phyloP scores from a whole-genome alignment of 768 basidiomycete genomes.

The Erythrobasidium yunnanense region DNA sequence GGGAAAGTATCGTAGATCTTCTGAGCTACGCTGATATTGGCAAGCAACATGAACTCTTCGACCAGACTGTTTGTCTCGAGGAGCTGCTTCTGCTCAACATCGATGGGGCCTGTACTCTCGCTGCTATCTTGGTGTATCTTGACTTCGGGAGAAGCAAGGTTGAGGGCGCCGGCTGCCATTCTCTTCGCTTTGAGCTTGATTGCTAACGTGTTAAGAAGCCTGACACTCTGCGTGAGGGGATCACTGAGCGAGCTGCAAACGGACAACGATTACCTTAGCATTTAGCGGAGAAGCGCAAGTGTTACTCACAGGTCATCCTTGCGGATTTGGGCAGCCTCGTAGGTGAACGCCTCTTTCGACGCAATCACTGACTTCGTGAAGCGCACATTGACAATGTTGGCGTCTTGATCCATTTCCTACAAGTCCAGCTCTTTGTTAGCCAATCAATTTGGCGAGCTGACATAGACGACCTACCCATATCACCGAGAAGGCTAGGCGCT shows the following conservation, averaged over 20 bases:
- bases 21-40: conserved; percentile 83
- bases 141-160: conserved; percentile 94
- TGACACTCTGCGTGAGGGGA: conserved; percentile 69
- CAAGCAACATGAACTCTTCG: conserved; percentile 98
- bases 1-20: conserved; percentile 92
- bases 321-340: conserved; percentile 85
- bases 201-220: conserved; percentile 76
- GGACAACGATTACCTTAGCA: too few relatives aligned
- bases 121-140: conserved; percentile 89
- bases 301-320: too few relatives aligned
- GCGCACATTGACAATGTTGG: conserved; percentile 75
- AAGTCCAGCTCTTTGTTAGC: background rate
- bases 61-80: conserved; percentile 90
- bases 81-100: conserved; percentile 88
- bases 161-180: conserved; percentile 93
- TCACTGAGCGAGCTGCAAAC: conserved; percentile 58
- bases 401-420: conserved; percentile 79
- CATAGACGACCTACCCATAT: conserved; percentile 66
- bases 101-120: conserved; percentile 77
- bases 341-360: conserved; percentile 91
- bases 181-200: conserved; percentile 69
- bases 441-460: background rate
- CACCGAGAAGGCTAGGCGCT: conserved; percentile 84
- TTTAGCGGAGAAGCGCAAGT: too few relatives aligned
- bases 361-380: conserved; percentile 96